Percentiles rank a stretch among this genome's conserved stretches.
Evolutionary conservation across 2,329 filamentous ascomycete species (phyloP).

Genomic region (Colletotrichum simmondsii): DNA sequence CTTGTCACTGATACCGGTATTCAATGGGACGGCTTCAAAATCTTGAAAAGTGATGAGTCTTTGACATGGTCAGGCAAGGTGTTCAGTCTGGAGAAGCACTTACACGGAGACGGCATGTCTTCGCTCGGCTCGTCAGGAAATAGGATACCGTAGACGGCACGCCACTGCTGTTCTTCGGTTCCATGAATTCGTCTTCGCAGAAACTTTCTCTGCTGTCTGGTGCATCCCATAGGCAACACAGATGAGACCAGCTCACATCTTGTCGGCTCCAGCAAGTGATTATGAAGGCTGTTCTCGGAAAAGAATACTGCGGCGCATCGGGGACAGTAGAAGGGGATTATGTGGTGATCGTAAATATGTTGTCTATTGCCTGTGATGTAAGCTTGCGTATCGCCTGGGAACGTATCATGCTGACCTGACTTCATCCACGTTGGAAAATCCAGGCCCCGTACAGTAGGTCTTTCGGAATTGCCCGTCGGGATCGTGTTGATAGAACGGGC

Average conservation of each 20-base stretch:
- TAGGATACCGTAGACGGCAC: background rate
- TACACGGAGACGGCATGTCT: background rate
- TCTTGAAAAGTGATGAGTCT: background rate
- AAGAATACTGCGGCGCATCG: background rate
- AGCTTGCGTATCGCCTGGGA: background rate
- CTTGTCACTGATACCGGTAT: background rate
- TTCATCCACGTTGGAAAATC: background rate
- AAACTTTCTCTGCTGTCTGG: background rate
- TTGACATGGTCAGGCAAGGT: background rate
- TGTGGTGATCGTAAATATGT: background rate
- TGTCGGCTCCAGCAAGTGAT: background rate
- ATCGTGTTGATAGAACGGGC: background rate
- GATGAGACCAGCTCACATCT: background rate
- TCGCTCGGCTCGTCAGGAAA: background rate
- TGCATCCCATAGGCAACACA: background rate
- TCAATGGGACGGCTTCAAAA: background rate
- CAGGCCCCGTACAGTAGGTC: background rate
- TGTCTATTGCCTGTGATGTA: background rate
- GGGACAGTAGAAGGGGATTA: background rate
- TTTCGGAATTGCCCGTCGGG: background rate
- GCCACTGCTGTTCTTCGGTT: background rate
- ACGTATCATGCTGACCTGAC: background rate
- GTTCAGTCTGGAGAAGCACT: background rate
- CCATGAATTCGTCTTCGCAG: background rate
- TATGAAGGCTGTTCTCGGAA: background rate